These are phyloP conservation scores for Colletotrichum graminicola DNA, from an alignment of 2,329 filamentous ascomycete species.

Conservation along the genomic window DNA sequence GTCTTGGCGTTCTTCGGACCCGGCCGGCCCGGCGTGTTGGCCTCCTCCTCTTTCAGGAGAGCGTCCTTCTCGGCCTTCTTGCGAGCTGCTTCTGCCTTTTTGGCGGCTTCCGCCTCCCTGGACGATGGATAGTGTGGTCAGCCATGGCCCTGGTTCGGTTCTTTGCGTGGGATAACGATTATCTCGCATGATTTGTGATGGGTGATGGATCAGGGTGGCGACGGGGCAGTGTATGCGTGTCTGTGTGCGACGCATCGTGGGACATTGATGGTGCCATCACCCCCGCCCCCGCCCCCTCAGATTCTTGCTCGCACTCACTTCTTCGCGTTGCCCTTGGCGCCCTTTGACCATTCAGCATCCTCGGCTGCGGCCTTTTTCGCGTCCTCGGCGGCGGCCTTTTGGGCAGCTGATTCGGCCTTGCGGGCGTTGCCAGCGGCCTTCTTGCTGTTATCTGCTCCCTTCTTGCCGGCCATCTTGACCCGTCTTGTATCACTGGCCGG, in stretches of 20 bases:
- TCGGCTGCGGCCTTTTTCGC: conserved; percentile 76
- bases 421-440: conserved; percentile 90
- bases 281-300: background rate
- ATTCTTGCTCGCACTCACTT: conserved; percentile 72
- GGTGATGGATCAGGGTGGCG: conserved; percentile 16
- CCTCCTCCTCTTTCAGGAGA: conserved; percentile 85
- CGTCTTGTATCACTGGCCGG: conserved; percentile 8
- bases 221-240: conserved; percentile 9
- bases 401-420: conserved; percentile 89
- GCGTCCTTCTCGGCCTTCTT: conserved; percentile 96
- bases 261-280: background rate
- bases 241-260: conserved; percentile 4
- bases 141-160: conserved; percentile 19
- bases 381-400: conserved; percentile 80
- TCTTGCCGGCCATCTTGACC: conserved; percentile 76
- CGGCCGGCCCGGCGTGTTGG: conserved; percentile 66
- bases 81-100: conserved; percentile 82
- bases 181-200: conserved; percentile 15
- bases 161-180: conserved; percentile 14
- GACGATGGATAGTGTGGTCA: conserved; percentile 22
- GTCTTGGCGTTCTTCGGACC: conserved; percentile 76
- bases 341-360: conserved; percentile 84
- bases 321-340: conserved; percentile 85
- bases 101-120: conserved; percentile 87
- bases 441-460: conserved; percentile 82